Conservation (phyloP, 345 rosid genomes). For the Sonneratia alba region DNA sequence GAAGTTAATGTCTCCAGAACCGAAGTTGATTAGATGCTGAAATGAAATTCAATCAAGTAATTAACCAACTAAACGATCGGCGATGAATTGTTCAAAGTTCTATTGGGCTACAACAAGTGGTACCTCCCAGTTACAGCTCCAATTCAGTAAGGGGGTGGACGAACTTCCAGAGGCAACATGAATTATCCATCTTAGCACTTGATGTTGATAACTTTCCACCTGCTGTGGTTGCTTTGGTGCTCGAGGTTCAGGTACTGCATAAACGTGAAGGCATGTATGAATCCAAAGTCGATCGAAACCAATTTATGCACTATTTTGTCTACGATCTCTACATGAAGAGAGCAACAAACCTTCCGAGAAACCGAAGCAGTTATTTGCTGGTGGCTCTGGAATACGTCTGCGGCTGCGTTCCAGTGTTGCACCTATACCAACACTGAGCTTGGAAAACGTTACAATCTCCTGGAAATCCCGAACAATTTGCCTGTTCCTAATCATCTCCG, state of each 20-base stretch:
- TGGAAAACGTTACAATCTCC: background rate
- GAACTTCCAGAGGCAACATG: background rate
- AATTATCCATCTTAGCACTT: background rate
- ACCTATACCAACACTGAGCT: background rate
- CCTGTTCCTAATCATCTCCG: background rate
- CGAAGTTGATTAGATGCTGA: background rate
- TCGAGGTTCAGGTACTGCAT: too few species aligned
- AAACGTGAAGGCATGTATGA: too few species aligned
- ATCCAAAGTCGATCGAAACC: too few species aligned
- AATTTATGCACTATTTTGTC: background rate
- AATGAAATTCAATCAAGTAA: background rate
- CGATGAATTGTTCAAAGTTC: background rate
- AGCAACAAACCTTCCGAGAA: background rate
- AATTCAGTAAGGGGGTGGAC: background rate
- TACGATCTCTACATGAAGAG: background rate
- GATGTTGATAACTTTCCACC: too few species aligned
- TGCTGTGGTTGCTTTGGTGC: too few species aligned
- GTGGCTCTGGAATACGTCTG: background rate
- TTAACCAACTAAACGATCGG: too few species aligned
- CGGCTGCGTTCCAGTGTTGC: background rate
- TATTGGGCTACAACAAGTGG: background rate
- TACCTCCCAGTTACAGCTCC: background rate
- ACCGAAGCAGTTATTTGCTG: background rate
- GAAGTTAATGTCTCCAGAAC: background rate
- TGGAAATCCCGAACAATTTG: background rate